Conservation (phyloP, 768 basidiomycete species). For the Agrocybe chaxingu region DNA sequence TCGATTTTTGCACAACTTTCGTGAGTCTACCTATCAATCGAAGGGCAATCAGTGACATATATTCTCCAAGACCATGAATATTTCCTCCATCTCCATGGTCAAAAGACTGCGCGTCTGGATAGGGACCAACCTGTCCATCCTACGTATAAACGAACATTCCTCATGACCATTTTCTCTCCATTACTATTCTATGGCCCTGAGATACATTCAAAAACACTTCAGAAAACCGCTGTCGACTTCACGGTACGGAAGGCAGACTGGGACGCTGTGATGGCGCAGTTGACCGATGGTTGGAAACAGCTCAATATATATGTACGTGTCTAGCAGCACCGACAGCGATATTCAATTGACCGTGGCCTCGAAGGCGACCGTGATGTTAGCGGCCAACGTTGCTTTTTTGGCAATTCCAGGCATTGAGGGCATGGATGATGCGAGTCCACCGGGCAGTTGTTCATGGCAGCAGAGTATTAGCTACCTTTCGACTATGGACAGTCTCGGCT, state of each 20-base stretch:
- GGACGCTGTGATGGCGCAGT: slow-evolving; percentile 11
- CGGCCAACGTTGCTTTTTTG: slow-evolving; percentile 55
- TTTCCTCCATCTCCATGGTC: slow-evolving; percentile 43
- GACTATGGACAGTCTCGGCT: slow-evolving; percentile 38
- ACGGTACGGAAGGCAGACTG: slow-evolving; percentile 31
- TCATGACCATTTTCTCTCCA: slow-evolving; percentile 33
- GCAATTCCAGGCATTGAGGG: slow-evolving; percentile 34
- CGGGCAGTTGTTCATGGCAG: slow-evolving; percentile 23
- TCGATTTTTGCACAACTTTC: slow-evolving; percentile 32
- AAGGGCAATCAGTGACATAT: too few relatives aligned
- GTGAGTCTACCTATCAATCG: slow-evolving; percentile 15
- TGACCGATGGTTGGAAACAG: slow-evolving; percentile 25
- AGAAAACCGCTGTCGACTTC: slow-evolving; percentile 44
- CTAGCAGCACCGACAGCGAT: too few relatives aligned
- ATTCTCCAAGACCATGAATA: slow-evolving; percentile 26
- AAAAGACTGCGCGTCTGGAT: slow-evolving; percentile 37
- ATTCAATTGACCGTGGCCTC: too few relatives aligned
- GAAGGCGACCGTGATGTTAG: slow-evolving; percentile 53
- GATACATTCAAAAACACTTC: slow-evolving; percentile 36
- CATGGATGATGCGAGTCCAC: slow-evolving; percentile 21
- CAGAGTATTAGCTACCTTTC: slow-evolving; percentile 48
- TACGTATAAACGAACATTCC: slow-evolving; percentile 21
- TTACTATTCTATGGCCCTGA: slow-evolving; percentile 44
- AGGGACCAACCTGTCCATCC: slow-evolving; percentile 36
- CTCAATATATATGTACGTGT: slow-evolving; percentile 37